These are phyloP conservation scores for Wolfiporia cocos DNA, from an alignment of 1,284 basidiomycete species.

Conservation along the genomic window DNA sequence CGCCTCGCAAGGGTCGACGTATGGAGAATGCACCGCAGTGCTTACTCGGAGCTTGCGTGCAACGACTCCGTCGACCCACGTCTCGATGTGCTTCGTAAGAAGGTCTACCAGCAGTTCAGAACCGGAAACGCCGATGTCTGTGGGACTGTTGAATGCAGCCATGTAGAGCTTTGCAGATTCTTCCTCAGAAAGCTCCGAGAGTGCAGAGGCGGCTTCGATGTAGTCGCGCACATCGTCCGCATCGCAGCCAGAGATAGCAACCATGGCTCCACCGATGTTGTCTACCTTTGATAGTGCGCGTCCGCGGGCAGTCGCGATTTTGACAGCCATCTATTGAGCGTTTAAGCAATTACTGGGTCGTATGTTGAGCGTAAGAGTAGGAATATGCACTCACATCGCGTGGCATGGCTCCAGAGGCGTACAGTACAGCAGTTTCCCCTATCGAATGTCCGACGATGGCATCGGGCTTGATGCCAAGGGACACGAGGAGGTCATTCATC, in stretches of 20 bases:
- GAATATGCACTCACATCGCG: not conserved
- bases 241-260: slow-evolving; percentile 30
- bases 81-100: slow-evolving; percentile 20
- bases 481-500: slow-evolving; percentile 31
- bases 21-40: slow-evolving; percentile 27
- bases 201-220: slow-evolving; percentile 8
- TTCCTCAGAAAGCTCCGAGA: slow-evolving; percentile 1
- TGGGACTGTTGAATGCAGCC: slow-evolving; percentile 31
- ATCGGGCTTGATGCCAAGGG: slow-evolving; percentile 30
- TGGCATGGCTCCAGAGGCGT: slow-evolving; percentile 34
- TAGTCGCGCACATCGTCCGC: not conserved
- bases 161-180: slow-evolving; percentile 25
- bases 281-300: slow-evolving; percentile 29
- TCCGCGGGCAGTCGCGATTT: slow-evolving; percentile 34
- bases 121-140: slow-evolving; percentile 31
- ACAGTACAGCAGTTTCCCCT: slow-evolving; percentile 37
- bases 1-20: slow-evolving; percentile 26
- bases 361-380: not conserved
- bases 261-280: slow-evolving; percentile 32
- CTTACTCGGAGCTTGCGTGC: slow-evolving; percentile 26
- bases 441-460: slow-evolving; percentile 34
- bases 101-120: slow-evolving; percentile 21
- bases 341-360: not conserved
- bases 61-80: slow-evolving; percentile 20
- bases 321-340: slow-evolving; percentile 27